These are phyloP conservation scores for Debaryomyces sp. DNA, from an alignment of 1,139 yeast species.

Conservation along the genomic window DNA sequence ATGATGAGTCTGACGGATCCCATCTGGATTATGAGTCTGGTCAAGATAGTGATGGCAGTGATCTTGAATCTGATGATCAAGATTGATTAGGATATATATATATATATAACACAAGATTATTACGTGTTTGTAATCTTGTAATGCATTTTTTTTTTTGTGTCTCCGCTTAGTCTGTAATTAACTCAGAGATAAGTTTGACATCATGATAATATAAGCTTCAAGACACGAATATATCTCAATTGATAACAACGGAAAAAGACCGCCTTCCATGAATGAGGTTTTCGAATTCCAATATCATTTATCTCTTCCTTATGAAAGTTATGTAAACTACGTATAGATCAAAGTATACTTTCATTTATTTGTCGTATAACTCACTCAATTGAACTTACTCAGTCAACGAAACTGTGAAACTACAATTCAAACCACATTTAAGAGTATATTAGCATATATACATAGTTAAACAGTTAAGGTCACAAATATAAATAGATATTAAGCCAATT, in stretches of 20 bases:
- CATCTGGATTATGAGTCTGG: slow-evolving; percentile 2
- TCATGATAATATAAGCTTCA: too few relatives aligned
- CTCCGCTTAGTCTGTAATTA: too few relatives aligned
- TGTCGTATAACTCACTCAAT: too few relatives aligned
- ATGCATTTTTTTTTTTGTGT: neutral
- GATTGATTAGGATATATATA: neutral
- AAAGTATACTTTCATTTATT: too few relatives aligned
- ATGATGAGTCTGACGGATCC: neutral
- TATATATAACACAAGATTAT: neutral
- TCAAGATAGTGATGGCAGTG: neutral
- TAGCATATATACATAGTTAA: slow-evolving; percentile 7
- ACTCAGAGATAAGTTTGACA: too few relatives aligned
- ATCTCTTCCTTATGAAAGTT: too few relatives aligned
- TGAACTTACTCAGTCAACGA: too few relatives aligned
- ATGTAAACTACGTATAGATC: too few relatives aligned
- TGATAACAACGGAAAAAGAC: too few relatives aligned
- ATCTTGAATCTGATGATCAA: slow-evolving; percentile 2
- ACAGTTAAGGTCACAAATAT: slow-evolving; percentile 2
- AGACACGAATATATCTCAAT: neutral
- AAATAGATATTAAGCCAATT: slow-evolving; percentile 8
- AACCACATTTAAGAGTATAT: slow-evolving; percentile 2
- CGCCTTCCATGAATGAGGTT: too few relatives aligned
- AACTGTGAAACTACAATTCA: too few relatives aligned
- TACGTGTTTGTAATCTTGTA: neutral
- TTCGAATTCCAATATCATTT: too few relatives aligned